Base-by-base conservation (phyloP, 2,329 filamentous ascomycete species). In the Coniella lustricola region DNA sequence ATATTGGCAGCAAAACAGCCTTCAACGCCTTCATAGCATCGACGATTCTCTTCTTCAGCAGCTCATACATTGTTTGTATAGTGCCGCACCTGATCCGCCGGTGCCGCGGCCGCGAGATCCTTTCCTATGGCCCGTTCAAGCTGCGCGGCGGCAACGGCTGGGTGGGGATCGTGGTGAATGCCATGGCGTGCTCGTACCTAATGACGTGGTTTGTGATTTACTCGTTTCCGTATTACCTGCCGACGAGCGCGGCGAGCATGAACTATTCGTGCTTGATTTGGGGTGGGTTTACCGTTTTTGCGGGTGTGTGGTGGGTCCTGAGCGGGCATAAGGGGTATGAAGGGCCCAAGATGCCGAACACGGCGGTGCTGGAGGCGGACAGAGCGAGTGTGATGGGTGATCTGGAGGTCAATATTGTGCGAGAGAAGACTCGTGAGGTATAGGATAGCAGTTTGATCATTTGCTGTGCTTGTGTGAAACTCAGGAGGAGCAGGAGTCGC, bases 1-100 rank as follows among this genome's bases (percentile, higher is more conserved):
- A 85, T 54, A 73, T 87, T 1, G 82, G 77, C n/a, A 80, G 72
- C 51, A 74, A 71, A 1, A 82, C 80, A 0, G 84, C 84, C 0
- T 87, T 87, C 64, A 75, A 77, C 36, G 82, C 82, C 0, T 77
- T 87, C 21, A 76, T 85, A 7, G 79, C 79, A 9, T 65, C 61
- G 25, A 70, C 67, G 49, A 67, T 68, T 25, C 59, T 67, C 0
- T 56, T 67, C 7, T 67, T 63, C 12, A 66, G 46, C 42, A 56
- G 79, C 9, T 82, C 77, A 0, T 87, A 83, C 59, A 67, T 84
- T 3, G 77, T 78, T 1, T 79, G 81, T 7, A 81, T 87, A 46
- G 62, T 86, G 1, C 77, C 77, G 0, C 73, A 79, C 52, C 62
- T 81, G 1, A 50, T 79, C 0, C 73, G 25, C 25, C 25, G 25